phyloP scores from a whole-genome alignment of 2,329 filamentous ascomycete species.

The Botrytis deweyae region DNA sequence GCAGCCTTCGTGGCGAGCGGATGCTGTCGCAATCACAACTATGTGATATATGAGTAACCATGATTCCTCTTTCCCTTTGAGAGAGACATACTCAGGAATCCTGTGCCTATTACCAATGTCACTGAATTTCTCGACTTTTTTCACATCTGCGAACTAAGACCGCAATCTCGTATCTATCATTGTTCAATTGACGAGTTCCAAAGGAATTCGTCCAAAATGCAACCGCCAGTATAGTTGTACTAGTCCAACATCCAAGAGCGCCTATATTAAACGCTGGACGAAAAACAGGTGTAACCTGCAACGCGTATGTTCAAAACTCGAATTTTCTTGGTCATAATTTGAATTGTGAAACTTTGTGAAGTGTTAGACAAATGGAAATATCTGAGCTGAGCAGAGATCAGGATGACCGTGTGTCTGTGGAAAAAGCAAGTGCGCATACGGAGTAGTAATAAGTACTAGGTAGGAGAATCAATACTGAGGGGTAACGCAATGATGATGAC shows the following conservation, averaged over 20 bases:
- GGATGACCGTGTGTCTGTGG: neutral
- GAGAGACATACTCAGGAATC: neutral
- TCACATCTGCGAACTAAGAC: neutral
- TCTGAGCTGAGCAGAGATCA: neutral
- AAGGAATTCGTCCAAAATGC: neutral
- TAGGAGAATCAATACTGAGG: neutral
- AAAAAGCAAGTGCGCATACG: neutral
- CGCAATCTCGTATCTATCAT: neutral
- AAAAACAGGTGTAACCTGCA: neutral
- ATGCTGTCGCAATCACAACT: neutral
- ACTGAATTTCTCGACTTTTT: neutral
- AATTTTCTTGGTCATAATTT: neutral
- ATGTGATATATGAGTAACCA: neutral
- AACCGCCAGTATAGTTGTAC: neutral
- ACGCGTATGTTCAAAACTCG: neutral
- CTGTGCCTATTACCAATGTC: neutral
- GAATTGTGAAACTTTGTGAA: neutral
- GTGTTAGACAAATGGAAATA: neutral
- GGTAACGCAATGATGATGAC: conserved; percentile 8
- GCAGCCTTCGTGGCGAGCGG: neutral
- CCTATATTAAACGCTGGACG: neutral
- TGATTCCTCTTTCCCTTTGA: neutral
- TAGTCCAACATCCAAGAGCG: neutral
- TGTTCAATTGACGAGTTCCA: neutral
- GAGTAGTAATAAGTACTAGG: neutral